Conservation (phyloP, 192 early-diverging fungal species). For the Chytriomyces sp. region DNA sequence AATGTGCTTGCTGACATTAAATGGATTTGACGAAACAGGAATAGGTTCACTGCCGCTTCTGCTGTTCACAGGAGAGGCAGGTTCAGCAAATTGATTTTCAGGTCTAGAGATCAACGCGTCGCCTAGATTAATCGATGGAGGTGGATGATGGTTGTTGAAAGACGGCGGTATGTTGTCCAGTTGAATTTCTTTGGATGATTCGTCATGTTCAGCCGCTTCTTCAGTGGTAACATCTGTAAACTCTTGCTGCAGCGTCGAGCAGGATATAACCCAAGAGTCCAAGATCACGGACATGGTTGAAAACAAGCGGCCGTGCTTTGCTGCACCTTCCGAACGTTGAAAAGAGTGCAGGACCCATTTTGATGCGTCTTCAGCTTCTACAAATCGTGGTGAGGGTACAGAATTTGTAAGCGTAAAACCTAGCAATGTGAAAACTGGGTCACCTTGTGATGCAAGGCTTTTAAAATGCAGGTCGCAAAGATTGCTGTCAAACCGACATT, state of each 20-base stretch:
- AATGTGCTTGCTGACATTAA: neutral
- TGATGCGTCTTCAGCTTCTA: neutral
- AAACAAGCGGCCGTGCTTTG: conserved; percentile 15
- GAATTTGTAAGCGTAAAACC: too few species aligned
- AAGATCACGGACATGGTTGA: neutral
- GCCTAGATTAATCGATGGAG: neutral
- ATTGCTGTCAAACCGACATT: conserved; percentile 8
- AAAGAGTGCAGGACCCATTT: neutral
- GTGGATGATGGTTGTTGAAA: neutral
- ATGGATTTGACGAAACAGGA: neutral
- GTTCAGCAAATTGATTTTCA: neutral
- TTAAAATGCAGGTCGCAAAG: neutral
- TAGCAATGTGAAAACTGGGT: neutral
- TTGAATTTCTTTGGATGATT: neutral
- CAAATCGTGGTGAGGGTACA: neutral
- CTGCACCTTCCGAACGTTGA: neutral
- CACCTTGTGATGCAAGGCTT: neutral
- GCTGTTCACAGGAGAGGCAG: neutral
- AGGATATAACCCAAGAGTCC: conserved; percentile 19
- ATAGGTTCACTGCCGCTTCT: neutral
- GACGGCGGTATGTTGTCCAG: neutral
- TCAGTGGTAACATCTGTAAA: neutral
- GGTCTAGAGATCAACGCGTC: neutral
- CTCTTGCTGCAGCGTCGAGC: neutral
- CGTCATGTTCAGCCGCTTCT: neutral